These are phyloP conservation scores for Eimeria necatrix DNA, from an alignment of 169 alveolate genomes.

Conservation along the genomic window DNA sequence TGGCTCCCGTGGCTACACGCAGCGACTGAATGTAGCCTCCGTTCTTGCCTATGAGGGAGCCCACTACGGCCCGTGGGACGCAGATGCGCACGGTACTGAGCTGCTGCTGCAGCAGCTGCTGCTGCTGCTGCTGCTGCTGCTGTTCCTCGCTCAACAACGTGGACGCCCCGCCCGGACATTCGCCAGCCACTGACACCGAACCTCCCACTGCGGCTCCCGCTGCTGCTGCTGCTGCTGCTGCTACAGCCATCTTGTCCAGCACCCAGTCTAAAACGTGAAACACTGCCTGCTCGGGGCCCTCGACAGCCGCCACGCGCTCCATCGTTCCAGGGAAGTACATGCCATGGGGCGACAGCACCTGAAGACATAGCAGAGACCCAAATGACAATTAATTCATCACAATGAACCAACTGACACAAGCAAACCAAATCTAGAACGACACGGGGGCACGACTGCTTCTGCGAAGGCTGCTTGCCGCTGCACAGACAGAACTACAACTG, in stretches of 20 bases:
- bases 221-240: slow-evolving; percentile 50
- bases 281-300: slow-evolving; percentile 62
- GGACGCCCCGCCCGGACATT: too few species aligned
- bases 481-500: too few species aligned
- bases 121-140: slow-evolving; percentile 34
- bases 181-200: too few species aligned
- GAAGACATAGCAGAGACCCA: not conserved
- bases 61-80: slow-evolving; percentile 75
- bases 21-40: slow-evolving; percentile 76
- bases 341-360: slow-evolving; percentile 80
- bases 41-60: slow-evolving; percentile 52
- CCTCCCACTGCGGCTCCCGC: not conserved
- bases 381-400: too few species aligned
- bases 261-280: slow-evolving; percentile 72
- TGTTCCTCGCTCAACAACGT: too few species aligned
- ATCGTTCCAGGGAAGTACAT: slow-evolving; percentile 77
- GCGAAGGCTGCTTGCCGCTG: too few species aligned
- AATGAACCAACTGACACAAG: too few species aligned
- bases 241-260: slow-evolving; percentile 41
- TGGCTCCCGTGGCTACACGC: slow-evolving; percentile 71
- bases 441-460: too few species aligned
- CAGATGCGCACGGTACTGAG: slow-evolving; percentile 19
- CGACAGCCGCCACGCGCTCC: slow-evolving; percentile 67
- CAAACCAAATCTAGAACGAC: too few species aligned
- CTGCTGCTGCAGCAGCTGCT: slow-evolving; percentile 23